These are phyloP conservation scores for Suillus spraguei DNA, from an alignment of 768 basidiomycete genomes.

Conservation along the genomic window DNA sequence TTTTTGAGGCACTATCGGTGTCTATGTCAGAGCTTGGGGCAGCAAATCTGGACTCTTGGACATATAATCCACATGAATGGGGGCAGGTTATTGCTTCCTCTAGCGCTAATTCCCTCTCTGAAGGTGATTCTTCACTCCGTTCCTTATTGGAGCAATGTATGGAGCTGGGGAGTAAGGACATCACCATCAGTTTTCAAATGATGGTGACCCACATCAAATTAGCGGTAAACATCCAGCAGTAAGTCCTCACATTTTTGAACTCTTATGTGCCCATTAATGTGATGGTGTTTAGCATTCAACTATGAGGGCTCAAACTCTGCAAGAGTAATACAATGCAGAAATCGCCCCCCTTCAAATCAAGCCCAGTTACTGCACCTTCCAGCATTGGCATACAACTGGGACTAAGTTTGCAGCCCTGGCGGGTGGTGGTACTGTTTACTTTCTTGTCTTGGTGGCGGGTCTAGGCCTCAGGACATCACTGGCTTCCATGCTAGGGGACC, in stretches of 20 bases:
- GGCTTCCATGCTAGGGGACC: not conserved
- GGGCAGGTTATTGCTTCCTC: not conserved
- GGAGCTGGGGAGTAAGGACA: not conserved
- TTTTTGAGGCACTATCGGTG: too few relatives aligned
- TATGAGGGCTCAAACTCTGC: not conserved
- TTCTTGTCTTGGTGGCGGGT: not conserved
- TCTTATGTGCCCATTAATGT: conserved; percentile 3
- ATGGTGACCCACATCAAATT: not conserved
- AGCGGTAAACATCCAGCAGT: not conserved
- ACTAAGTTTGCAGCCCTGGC: not conserved
- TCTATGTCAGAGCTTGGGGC: not conserved
- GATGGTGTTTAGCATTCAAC: not conserved
- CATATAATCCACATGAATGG: not conserved
- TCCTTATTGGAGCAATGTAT: not conserved
- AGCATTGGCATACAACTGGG: not conserved
- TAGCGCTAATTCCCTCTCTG: not conserved
- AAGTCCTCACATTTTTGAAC: not conserved
- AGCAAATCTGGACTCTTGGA: not conserved
- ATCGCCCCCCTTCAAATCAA: not conserved
- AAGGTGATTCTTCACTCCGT: not conserved
- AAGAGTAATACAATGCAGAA: not conserved
- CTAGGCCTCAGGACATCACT: not conserved
- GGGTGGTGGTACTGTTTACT: not conserved
- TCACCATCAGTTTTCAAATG: not conserved
- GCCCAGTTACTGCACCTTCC: not conserved